Percentiles rank a stretch among this genome's conserved stretches.
Evolutionary conservation across 805 yeast genomes (phyloP).

Genomic region (Priceomyces carsonii): DNA sequence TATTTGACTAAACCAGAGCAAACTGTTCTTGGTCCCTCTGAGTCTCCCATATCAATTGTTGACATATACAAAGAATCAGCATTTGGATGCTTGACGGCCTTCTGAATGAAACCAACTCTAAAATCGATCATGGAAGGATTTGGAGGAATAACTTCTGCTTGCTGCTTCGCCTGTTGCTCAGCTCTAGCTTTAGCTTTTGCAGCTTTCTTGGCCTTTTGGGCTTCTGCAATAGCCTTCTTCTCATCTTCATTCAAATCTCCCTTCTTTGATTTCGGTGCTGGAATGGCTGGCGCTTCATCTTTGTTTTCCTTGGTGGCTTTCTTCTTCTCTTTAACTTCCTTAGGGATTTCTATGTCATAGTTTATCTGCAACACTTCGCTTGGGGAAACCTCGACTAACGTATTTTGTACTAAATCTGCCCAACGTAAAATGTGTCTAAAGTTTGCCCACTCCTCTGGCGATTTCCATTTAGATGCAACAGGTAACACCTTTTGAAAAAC

Average conservation of each 20-base stretch:
- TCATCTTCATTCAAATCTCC: slow-evolving; percentile 36
- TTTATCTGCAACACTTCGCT: slow-evolving; percentile 58
- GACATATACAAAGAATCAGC: slow-evolving; percentile 97
- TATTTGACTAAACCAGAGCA: slow-evolving; percentile 95
- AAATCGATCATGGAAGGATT: slow-evolving; percentile 86
- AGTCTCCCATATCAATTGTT: slow-evolving; percentile 95
- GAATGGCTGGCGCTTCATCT: slow-evolving; percentile 37
- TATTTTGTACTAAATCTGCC: slow-evolving; percentile 83
- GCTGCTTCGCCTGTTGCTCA: slow-evolving; percentile 46
- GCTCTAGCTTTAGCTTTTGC: slow-evolving; percentile 65
- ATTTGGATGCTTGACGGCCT: slow-evolving; percentile 95
- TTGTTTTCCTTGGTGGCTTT: slow-evolving; percentile 25
- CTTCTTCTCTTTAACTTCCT: slow-evolving; percentile 69
- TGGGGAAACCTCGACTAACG: slow-evolving; percentile 51
- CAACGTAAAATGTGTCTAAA: slow-evolving; percentile 90
- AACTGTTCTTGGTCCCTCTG: slow-evolving; percentile 95
- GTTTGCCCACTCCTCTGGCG: slow-evolving; percentile 54
- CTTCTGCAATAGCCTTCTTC: slow-evolving; percentile 51
- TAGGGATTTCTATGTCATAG: slow-evolving; percentile 64
- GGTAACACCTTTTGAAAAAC: slow-evolving; percentile 70
- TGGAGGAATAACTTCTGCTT: slow-evolving; percentile 63
- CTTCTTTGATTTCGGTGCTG: slow-evolving; percentile 32
- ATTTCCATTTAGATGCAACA: slow-evolving; percentile 54
- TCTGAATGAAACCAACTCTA: slow-evolving; percentile 95
- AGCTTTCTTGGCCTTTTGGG: slow-evolving; percentile 62